Conservation (phyloP, 305 asterid genomes). For the Plantago coronopus region DNA sequence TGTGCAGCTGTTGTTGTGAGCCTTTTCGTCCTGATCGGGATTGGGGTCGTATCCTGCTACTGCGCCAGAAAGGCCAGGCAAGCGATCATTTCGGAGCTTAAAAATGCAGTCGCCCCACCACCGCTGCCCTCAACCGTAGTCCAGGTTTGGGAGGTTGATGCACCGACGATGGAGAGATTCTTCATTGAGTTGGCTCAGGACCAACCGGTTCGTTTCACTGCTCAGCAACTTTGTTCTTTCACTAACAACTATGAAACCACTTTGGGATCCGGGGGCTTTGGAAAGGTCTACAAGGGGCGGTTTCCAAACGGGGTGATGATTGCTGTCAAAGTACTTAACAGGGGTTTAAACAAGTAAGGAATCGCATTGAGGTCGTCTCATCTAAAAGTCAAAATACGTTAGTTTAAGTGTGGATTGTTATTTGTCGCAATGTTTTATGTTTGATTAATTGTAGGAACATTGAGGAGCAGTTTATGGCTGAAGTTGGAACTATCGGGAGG, state of each 20-base stretch:
- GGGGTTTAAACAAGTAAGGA: conserved; percentile 14
- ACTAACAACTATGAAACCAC: conserved; percentile 26
- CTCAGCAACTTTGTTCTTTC: conserved; percentile 28
- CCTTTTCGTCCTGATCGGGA: conserved; percentile 5
- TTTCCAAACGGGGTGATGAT: conserved; percentile 38
- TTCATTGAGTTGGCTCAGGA: conserved; percentile 32
- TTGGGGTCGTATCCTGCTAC: not conserved
- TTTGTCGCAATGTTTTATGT: not conserved
- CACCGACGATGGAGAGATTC: conserved; percentile 32
- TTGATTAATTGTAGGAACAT: not conserved
- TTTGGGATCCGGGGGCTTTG: conserved; percentile 39
- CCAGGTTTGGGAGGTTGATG: conserved; percentile 21
- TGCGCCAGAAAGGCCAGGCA: conserved; percentile 17
- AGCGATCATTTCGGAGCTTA: conserved; percentile 22
- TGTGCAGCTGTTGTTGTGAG: conserved; percentile 5
- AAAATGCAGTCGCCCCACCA: not conserved
- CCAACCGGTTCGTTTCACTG: conserved; percentile 35
- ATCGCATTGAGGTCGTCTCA: not conserved
- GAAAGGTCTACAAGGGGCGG: conserved; percentile 37
- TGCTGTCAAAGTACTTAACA: conserved; percentile 40
- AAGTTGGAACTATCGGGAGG: conserved; percentile 39
- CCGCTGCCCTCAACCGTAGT: not conserved
- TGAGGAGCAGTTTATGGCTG: conserved; percentile 45
- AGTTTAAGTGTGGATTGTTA: no score
- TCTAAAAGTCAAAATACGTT: not conserved